Conservation (phyloP, 306 rosid genomes). For the Prunus dulcis region DNA sequence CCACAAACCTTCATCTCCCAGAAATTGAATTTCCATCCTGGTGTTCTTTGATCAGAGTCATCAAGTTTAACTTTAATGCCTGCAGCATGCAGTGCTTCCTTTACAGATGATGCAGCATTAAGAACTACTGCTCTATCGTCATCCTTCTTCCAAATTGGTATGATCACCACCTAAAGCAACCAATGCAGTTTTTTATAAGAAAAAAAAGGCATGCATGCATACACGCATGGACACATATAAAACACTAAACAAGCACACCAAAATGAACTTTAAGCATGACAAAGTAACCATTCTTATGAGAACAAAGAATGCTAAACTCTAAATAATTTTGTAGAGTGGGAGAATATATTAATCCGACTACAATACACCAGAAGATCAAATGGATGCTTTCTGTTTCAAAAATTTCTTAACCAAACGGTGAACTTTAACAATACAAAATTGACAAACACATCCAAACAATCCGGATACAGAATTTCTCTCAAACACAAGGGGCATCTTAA, state of each 20-base stretch:
- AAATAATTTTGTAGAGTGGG: neutral
- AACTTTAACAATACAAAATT: neutral
- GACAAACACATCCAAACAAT: neutral
- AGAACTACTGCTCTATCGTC: constrained; percentile 63
- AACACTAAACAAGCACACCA: neutral
- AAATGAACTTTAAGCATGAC: neutral
- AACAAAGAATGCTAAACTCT: neutral
- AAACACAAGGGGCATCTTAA: neutral
- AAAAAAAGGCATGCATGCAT: neutral
- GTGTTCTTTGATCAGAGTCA: constrained; percentile 85
- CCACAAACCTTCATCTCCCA: constrained; percentile 96
- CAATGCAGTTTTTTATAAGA: constrained; percentile 8
- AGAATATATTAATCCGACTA: neutral
- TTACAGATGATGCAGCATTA: constrained; percentile 64
- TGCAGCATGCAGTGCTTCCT: constrained; percentile 52
- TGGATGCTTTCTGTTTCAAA: neutral
- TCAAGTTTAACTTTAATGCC: constrained; percentile 81
- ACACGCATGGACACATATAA: neutral
- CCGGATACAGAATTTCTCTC: neutral
- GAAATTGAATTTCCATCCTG: constrained; percentile 98
- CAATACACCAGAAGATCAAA: neutral
- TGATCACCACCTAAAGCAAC: constrained; percentile 73
- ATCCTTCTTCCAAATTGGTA: constrained; percentile 97
- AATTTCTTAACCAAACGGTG: neutral
- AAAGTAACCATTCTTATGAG: neutral